Base-by-base conservation (phyloP, 495 filamentous ascomycete species). In the Terfezia claveryi region DNA sequence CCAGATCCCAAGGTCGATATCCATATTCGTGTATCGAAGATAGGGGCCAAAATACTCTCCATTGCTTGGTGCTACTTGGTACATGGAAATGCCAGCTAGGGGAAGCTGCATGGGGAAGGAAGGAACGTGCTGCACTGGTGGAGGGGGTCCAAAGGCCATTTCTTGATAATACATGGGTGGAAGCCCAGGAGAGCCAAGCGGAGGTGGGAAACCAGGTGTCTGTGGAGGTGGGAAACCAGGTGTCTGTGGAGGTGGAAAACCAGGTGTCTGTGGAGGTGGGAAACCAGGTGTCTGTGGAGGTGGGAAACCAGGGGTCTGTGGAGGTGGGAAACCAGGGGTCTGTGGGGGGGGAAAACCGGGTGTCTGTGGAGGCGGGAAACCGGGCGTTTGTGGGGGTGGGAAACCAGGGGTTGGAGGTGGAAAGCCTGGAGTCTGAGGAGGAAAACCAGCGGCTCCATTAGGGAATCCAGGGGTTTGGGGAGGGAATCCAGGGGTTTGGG, bases 11-110 rank as follows among this genome's bases (percentile, higher is more conserved):
- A 80, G 81, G 64, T 95, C 88, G 37, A 95, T 62, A 56, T 98
- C 85, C 88, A 98, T 95, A 63, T 98, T 98, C 5, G 85, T 84
- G 63, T 98, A 98, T 57, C 88, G 74, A 46, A 98, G 73, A 66
- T 95, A 96, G 0, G 91, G 91, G 1, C 91, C 91, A 67, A 98
- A 96, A 66, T 96, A 98, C 14, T 96, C 91, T n/a, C 87, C 88
- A 57, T 98, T 98, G 2, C 85, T 92, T 5, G 91, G 87, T 50
- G 80, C 79, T 51, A 94, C 77, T 62, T 91, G 94, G 70, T 93
- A 98, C 69, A 92, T 72, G 55, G 93, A 87, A 4, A 98, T 80
- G 2, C 91, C 91, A 38, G 84, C 80, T 56, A 71, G 79, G 10
- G 89, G 91, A 0, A 91, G 87, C 1, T 89, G 89, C 85, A 4